Evolutionary conservation across 768 basidiomycete genomes (phyloP).

Genomic region (Amanita muscaria): DNA sequence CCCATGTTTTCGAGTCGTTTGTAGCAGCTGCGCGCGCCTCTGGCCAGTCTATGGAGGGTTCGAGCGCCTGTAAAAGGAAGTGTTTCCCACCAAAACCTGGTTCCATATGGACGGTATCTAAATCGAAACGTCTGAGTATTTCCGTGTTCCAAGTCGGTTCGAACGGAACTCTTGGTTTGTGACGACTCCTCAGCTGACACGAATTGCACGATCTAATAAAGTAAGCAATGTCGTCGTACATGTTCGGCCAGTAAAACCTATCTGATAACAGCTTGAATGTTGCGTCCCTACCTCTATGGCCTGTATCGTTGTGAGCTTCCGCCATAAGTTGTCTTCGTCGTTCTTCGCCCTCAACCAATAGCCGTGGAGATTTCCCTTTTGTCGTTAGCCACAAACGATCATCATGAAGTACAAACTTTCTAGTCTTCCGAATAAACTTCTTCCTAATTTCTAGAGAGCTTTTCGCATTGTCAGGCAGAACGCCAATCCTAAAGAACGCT

Average conservation of each 20-base stretch:
- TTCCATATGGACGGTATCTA: slow-evolving; percentile 24
- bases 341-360: not conserved
- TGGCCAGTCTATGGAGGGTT: no score
- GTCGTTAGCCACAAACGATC: not conserved
- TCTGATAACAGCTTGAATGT: slow-evolving; percentile 16
- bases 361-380: not conserved
- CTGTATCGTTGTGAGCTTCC: slow-evolving; percentile 18
- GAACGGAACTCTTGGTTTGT: slow-evolving; percentile 15
- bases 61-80: slow-evolving; percentile 20
- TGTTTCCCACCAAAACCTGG: slow-evolving; percentile 12
- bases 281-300: slow-evolving; percentile 23
- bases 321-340: slow-evolving; percentile 10
- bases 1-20: slow-evolving; percentile 11
- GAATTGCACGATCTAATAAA: slow-evolving; percentile 23
- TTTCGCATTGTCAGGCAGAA: not conserved
- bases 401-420: not conserved
- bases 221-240: slow-evolving; percentile 20
- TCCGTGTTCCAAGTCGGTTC: slow-evolving; percentile 13
- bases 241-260: slow-evolving; percentile 26
- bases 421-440: not conserved
- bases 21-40: slow-evolving; percentile 12
- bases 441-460: not conserved
- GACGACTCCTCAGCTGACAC: slow-evolving; percentile 20
- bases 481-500: no score
- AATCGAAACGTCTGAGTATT: slow-evolving; percentile 18